Base-by-base conservation (phyloP, 2,329 filamentous ascomycete genomes). In the Fusarium tricinctum region DNA sequence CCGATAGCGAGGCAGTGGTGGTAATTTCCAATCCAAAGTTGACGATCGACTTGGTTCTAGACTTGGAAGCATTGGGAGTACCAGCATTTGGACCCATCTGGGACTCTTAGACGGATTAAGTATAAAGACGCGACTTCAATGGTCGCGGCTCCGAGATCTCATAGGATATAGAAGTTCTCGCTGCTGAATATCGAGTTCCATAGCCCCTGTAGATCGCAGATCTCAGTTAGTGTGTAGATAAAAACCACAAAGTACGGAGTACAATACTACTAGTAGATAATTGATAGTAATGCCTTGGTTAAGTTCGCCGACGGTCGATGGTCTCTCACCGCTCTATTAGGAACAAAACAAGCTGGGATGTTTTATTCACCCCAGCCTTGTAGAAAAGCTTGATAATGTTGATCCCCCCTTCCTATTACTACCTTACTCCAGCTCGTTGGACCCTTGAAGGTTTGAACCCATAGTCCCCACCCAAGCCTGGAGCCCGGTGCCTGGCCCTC, bases 71-170 rank as follows among this genome's bases (percentile, higher is more conserved):
- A 48, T 81, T 87, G 58, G 88, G 89, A 0, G 78, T 92, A 5
- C 83, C 86, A 3, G 89, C 89, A 6, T 92, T 86, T 78, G 91
- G 90, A 3, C 88, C 90, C 3, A 90, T 93, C 68, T 92, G 89
- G 78, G 91, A 92, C 26, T 69, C 66, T 49, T 69, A 56, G 28
- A 9, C 17, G 7, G 8, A 38, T 10, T n/a, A 10, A 17, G 9
- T 38, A 17, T 38, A 38, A n/a, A 19, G 5, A 38, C 8, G 17
- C n/a, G 17, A 17, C 6, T 10, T 10, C n/a, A 19, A 38, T 38
- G 17, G n/a, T n/a, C 5, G 17, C 17, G 35, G 9, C 17, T 38
- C 17, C 35, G n/a, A 7, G 33, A n/a, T 35, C 33, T 17, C 33
- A 35, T 35, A 35, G 33, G 15, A 35, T 17, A 35, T 5, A 5